These are phyloP conservation scores for Ophiostoma fasciatum DNA, from an alignment of 2,329 filamentous ascomycete species.

Conservation along the genomic window DNA sequence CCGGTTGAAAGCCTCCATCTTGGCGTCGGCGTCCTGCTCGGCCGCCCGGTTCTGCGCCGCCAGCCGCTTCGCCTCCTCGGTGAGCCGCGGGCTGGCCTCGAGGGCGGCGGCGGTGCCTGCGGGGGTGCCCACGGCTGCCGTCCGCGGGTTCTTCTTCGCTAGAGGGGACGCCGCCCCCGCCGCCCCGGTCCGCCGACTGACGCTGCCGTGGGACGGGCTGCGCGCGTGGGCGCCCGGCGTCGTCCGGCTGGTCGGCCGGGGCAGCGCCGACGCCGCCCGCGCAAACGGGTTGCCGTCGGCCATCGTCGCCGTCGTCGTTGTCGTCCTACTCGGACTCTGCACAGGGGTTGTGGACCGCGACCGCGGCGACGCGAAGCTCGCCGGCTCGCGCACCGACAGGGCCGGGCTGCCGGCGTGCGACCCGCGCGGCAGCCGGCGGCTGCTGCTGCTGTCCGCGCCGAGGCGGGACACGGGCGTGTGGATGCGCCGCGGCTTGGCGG, in stretches of 20 bases:
- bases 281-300: slow-evolving; percentile 8
- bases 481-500: slow-evolving; percentile 28
- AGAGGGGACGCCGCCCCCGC: slow-evolving; percentile 17
- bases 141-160: slow-evolving; percentile 1
- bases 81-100: slow-evolving; percentile 34
- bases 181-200: too few relatives aligned
- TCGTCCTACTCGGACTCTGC: too few relatives aligned
- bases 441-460: slow-evolving; percentile 10
- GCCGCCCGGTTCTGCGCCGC: slow-evolving; percentile 57
- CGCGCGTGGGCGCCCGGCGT: neutral
- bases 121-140: neutral
- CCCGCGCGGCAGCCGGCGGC: slow-evolving; percentile 19
- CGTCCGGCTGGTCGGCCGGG: slow-evolving; percentile 4
- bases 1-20: slow-evolving; percentile 65
- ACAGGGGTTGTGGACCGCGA: slow-evolving; percentile 21
- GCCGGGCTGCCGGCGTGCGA: slow-evolving; percentile 32
- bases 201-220: too few relatives aligned
- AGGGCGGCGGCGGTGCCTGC: slow-evolving; percentile 7
- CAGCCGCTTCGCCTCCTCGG: slow-evolving; percentile 56
- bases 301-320: neutral
- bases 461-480: slow-evolving; percentile 26
- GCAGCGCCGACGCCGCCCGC: slow-evolving; percentile 1
- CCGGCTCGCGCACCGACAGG: slow-evolving; percentile 27
- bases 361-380: slow-evolving; percentile 38
- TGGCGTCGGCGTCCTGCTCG: slow-evolving; percentile 64